Percentiles rank a stretch among this genome's conserved stretches.
Conservation (phyloP, 768 basidiomycete genomes). For the Stropharia rugosoannulata region DNA sequence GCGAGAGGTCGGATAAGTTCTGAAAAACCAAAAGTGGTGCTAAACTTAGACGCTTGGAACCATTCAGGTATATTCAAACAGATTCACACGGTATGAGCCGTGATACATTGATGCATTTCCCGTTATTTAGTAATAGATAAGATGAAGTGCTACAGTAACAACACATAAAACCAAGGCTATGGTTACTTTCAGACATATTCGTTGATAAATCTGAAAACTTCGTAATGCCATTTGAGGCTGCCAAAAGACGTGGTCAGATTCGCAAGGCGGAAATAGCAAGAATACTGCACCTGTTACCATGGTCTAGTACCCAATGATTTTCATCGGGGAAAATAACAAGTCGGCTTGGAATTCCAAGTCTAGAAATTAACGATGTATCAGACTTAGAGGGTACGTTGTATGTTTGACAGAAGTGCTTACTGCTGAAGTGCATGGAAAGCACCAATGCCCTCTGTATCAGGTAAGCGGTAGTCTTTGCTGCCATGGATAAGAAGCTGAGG, state of each 20-base stretch:
- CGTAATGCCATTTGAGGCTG: slow-evolving; percentile 93
- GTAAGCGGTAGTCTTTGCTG: slow-evolving; percentile 85
- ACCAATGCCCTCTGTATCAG: slow-evolving; percentile 81
- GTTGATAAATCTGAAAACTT: slow-evolving; percentile 91
- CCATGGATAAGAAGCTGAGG: slow-evolving; percentile 86
- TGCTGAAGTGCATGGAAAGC: slow-evolving; percentile 86
- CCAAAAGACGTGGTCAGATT: not conserved
- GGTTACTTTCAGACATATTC: slow-evolving; percentile 50
- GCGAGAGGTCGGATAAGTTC: no score
- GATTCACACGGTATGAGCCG: no score
- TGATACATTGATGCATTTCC: no score
- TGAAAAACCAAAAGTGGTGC: no score
- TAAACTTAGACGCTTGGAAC: no score
- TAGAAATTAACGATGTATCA: slow-evolving; percentile 22
- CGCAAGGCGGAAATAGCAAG: not conserved
- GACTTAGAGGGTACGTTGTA: not conserved
- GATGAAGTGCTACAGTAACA: not conserved
- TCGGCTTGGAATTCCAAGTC: slow-evolving; percentile 70
- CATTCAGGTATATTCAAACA: no score
- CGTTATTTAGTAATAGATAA: not conserved
- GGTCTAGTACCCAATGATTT: slow-evolving; percentile 89
- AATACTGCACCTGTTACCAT: slow-evolving; percentile 60
- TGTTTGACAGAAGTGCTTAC: slow-evolving; percentile 38
- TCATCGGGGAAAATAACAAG: slow-evolving; percentile 87
- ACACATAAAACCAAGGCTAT: not conserved